These are phyloP conservation scores for Geranium brycei DNA, from an alignment of 345 rosid species.

Conservation along the genomic window DNA sequence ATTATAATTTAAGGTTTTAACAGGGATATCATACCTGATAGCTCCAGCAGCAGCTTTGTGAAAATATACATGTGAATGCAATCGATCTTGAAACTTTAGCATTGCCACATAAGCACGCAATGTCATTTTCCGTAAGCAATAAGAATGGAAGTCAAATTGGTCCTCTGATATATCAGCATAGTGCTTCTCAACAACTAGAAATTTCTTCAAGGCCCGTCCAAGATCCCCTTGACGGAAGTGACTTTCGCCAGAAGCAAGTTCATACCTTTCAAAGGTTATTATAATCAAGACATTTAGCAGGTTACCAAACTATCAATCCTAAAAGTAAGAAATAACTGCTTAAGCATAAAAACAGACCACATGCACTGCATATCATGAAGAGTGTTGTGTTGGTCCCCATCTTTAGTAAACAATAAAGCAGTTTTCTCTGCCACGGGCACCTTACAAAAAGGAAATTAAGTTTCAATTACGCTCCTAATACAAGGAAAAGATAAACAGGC, in stretches of 20 bases:
- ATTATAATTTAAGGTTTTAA: slow-evolving; percentile 4
- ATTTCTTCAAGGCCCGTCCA: slow-evolving; percentile 85
- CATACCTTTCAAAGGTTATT: slow-evolving; percentile 51
- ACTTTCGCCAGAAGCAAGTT: slow-evolving; percentile 97
- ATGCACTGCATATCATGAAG: slow-evolving; percentile 99
- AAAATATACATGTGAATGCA: slow-evolving; percentile 86
- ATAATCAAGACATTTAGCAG: slow-evolving; percentile 3
- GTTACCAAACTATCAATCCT: background rate
- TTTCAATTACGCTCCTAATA: background rate
- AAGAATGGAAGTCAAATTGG: slow-evolving; percentile 98
- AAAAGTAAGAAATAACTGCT: background rate
- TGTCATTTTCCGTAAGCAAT: slow-evolving; percentile 96
- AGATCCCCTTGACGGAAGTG: slow-evolving; percentile 89
- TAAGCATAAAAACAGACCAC: slow-evolving; percentile 47
- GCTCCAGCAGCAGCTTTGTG: slow-evolving; percentile 94
- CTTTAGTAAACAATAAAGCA: slow-evolving; percentile 88
- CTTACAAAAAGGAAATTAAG: slow-evolving; percentile 24
- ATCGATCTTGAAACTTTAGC: slow-evolving; percentile 94
- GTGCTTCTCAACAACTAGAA: slow-evolving; percentile 97
- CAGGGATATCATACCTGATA: slow-evolving; percentile 46
- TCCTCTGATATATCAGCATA: slow-evolving; percentile 96
- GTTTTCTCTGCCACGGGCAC: slow-evolving; percentile 88
- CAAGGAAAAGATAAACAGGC: slow-evolving; percentile 2
- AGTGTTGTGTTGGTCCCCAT: slow-evolving; percentile 95
- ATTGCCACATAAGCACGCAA: slow-evolving; percentile 90